phyloP scores from a whole-genome alignment of 148 eudicot genomes.

The Vaccinium macrocarpon region DNA sequence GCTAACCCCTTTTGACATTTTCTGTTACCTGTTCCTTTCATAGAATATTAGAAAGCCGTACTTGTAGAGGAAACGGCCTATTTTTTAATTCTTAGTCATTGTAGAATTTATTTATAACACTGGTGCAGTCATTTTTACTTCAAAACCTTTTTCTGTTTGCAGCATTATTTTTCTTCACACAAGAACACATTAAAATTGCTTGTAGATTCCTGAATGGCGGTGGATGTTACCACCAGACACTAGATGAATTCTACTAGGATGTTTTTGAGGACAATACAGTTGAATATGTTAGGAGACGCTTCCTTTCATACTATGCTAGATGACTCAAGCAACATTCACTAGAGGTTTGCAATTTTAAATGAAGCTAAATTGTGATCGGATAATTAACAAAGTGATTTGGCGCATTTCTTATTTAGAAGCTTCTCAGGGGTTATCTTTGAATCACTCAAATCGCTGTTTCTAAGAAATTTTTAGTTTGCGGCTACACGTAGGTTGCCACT shows the following conservation, averaged over 20 bases:
- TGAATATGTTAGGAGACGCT: background rate
- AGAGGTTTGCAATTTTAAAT: background rate
- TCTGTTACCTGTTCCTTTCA: background rate
- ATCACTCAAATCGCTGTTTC: background rate
- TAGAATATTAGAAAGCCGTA: background rate
- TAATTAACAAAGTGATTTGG: background rate
- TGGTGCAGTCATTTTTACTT: background rate
- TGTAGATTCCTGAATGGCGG: background rate
- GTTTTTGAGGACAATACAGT: background rate
- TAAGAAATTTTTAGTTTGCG: conserved; percentile 1
- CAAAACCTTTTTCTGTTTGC: background rate
- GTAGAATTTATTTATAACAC: background rate
- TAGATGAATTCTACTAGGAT: background rate
- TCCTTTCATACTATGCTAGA: conserved; percentile 5
- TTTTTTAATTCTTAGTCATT: background rate
- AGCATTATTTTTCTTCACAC: background rate
- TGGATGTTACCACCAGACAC: background rate
- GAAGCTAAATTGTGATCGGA: background rate
- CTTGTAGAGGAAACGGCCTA: background rate
- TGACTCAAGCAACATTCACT: background rate
- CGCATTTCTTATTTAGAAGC: background rate
- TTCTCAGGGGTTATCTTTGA: background rate
- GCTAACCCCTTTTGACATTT: conserved; percentile 3
- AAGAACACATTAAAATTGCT: background rate
- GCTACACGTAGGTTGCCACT: background rate